phyloP scores from a whole-genome alignment of 768 basidiomycete genomes.

The Strobilomyces echinocephalus region DNA sequence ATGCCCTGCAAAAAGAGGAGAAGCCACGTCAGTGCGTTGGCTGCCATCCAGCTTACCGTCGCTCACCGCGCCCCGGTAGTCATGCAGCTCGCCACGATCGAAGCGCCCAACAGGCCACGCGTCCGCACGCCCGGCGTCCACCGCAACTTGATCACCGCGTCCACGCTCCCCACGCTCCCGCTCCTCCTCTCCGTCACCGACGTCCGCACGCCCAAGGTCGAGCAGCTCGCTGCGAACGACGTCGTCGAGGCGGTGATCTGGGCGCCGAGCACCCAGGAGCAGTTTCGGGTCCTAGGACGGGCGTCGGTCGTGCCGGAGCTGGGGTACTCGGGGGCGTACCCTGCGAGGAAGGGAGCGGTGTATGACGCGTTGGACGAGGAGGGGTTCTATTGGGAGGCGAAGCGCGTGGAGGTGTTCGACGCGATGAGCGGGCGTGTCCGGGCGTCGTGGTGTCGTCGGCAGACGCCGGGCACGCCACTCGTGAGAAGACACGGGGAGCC shows the following conservation, averaged over 20 bases:
- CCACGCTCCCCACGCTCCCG: slow-evolving; percentile 42
- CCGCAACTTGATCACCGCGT: slow-evolving; percentile 49
- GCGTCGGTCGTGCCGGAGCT: slow-evolving; percentile 54
- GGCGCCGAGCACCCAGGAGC: slow-evolving; percentile 60
- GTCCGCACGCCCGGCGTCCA: slow-evolving; percentile 60
- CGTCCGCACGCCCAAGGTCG: slow-evolving; percentile 62
- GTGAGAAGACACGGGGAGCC: slow-evolving; percentile 49
- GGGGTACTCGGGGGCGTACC: slow-evolving; percentile 9
- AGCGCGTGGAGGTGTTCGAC: slow-evolving; percentile 57
- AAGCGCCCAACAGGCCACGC: slow-evolving; percentile 39
- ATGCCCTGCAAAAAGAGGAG: slow-evolving; percentile 36
- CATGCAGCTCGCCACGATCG: slow-evolving; percentile 44
- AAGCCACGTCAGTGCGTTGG: slow-evolving; percentile 29
- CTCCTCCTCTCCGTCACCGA: slow-evolving; percentile 69
- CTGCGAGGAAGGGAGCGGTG: slow-evolving; percentile 19
- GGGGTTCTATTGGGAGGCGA: slow-evolving; percentile 52
- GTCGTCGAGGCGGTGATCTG: slow-evolving; percentile 69
- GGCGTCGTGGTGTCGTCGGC: slow-evolving; percentile 62
- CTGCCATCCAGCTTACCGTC: background rate
- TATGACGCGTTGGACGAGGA: slow-evolving; percentile 34
- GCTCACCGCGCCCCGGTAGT: slow-evolving; percentile 33
- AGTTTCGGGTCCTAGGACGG: slow-evolving; percentile 64
- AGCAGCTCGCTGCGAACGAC: slow-evolving; percentile 18
- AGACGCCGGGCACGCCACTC: slow-evolving; percentile 56
- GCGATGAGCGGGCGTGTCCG: slow-evolving; percentile 57